Base-by-base conservation (phyloP, 192 early-diverging fungal species). In the Oehlia diaphana region DNA sequence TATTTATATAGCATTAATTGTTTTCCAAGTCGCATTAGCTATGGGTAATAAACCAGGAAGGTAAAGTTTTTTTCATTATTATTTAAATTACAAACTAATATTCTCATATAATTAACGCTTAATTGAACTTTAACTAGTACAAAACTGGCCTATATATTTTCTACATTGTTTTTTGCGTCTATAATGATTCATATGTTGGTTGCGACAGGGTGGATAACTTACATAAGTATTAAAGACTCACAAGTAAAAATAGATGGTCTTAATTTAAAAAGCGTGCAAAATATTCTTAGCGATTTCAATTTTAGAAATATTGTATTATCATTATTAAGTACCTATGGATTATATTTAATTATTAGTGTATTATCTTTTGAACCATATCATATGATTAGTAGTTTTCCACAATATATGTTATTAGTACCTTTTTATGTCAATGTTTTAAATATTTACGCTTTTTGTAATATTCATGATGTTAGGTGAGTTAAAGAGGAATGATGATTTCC, bases 1-100 rank as follows among this genome's bases (percentile, higher is more conserved):
- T 72, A 68, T 89, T 31, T 98, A 97, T 84, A 84, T 96, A 21
- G 72, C 94, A 63, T 87, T 95, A 50, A 86, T 98, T 65, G 87
- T 95, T 58, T 89, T 92, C 26, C 91, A 92, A 79, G 93, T 99
- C 83, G 93, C 98, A 63, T 88, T 93, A 35, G 92, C 96, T 80
- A 84, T 99, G 81, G 98, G 98, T 78, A 99, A 98, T 84, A 91
- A 96, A 62, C 98, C 98, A 61, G 94, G 97, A 84, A 96, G 95
- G 37, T 90, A 71, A 39, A 47, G 12, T 39, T n/a, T 44, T 37
- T 42, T 42, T 42, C 39, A 42, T 42, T 8, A 6, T 42, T 42
- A 42, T 42, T 42, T 37, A 37, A 35, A 37, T 37, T 42, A 42
- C 39, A 42, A 9, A 19, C 2, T 37, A 21, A n/a, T 21, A 19